These are phyloP conservation scores for Annona squamosa DNA, from an alignment of 164 flowering plant species.

Conservation along the genomic window DNA sequence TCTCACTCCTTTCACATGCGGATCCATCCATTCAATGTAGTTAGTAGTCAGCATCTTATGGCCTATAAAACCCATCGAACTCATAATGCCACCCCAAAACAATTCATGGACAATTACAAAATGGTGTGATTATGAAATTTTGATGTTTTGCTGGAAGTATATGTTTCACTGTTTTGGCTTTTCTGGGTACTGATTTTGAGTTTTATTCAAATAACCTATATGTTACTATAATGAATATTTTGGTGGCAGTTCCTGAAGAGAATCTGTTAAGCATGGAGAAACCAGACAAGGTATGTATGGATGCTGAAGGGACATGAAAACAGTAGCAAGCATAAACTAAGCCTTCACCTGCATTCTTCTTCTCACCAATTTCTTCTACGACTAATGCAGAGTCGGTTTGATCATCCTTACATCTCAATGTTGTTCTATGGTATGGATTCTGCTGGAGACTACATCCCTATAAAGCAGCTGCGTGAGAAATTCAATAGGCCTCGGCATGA, in stretches of 20 bases:
- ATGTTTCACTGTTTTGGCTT: neutral
- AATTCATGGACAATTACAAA: too few relatives aligned
- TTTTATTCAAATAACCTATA: neutral
- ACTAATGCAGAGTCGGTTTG: conserved; percentile 64
- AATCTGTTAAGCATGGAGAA: conserved; percentile 57
- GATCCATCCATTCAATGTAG: neutral
- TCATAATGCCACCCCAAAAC: too few relatives aligned
- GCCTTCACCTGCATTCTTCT: neutral
- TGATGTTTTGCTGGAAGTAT: neutral
- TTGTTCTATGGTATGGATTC: conserved; percentile 78
- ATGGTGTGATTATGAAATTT: too few relatives aligned
- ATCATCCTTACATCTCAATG: conserved; percentile 85
- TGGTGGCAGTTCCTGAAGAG: conserved; percentile 81
- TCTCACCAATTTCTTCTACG: neutral
- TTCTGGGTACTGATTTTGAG: neutral
- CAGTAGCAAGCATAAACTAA: neutral
- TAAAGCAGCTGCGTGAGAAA: conserved; percentile 85
- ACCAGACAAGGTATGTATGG: conserved; percentile 58
- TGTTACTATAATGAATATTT: neutral
- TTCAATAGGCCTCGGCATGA: conserved; percentile 81
- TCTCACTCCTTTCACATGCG: neutral
- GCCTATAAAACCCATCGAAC: neutral
- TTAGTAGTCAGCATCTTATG: neutral
- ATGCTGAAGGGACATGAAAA: neutral
- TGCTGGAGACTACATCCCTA: conserved; percentile 89